Evolutionary conservation across 2,329 filamentous ascomycete species (phyloP).

Genomic region (Thielaviopsis ethacetica): DNA sequence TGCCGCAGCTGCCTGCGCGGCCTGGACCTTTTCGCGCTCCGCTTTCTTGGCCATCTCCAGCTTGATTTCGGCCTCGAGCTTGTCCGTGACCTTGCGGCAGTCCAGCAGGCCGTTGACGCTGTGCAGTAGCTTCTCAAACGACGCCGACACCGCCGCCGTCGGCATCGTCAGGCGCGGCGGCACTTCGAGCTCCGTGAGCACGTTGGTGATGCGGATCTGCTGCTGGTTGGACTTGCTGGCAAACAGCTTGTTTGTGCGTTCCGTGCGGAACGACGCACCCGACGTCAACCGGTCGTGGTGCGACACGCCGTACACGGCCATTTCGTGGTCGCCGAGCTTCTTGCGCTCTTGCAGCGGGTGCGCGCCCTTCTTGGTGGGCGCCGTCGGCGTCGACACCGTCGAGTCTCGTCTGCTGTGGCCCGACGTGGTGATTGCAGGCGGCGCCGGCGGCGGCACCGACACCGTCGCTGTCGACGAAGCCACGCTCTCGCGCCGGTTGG

Average conservation of each 20-base stretch:
- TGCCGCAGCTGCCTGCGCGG: slow-evolving; percentile 9
- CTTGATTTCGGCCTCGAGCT: slow-evolving; percentile 56
- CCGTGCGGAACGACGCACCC: slow-evolving; percentile 80
- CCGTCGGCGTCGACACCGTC: slow-evolving; percentile 22
- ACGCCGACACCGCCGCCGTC: slow-evolving; percentile 51
- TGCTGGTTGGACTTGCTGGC: slow-evolving; percentile 62
- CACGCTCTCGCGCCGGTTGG: slow-evolving; percentile 1
- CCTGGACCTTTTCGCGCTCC: slow-evolving; percentile 28
- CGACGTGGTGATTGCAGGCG: not conserved
- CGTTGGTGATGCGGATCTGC: slow-evolving; percentile 57
- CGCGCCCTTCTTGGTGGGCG: slow-evolving; percentile 17
- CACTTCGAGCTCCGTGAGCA: slow-evolving; percentile 56
- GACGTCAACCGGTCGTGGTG: slow-evolving; percentile 72
- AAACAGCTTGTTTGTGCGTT: slow-evolving; percentile 63
- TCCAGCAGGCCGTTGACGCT: slow-evolving; percentile 56
- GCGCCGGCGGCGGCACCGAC: not conserved
- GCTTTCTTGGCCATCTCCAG: slow-evolving; percentile 40
- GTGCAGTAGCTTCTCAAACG: slow-evolving; percentile 55
- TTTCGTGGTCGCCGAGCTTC: slow-evolving; percentile 59
- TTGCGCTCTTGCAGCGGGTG: slow-evolving; percentile 35
- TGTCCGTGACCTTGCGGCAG: slow-evolving; percentile 56
- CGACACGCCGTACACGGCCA: slow-evolving; percentile 66
- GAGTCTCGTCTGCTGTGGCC: slow-evolving; percentile 27
- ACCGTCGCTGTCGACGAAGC: slow-evolving; percentile 10
- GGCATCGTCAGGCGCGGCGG: slow-evolving; percentile 56